Base-by-base conservation (phyloP, 2,329 filamentous ascomycete genomes). In the Botrytis fabae region DNA sequence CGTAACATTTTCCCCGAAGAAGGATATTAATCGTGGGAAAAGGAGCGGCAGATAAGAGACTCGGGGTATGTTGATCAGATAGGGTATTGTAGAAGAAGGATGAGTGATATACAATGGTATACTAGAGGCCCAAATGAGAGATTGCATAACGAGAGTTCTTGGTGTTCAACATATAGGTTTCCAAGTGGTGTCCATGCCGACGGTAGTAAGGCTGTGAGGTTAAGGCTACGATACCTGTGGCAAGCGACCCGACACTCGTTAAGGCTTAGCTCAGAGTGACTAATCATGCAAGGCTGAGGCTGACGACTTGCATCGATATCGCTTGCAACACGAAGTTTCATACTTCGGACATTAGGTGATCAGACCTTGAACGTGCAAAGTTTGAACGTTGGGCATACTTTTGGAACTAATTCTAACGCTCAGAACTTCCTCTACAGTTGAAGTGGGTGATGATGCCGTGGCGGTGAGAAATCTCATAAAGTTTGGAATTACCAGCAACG, bases 11-110 rank as follows among this genome's bases (percentile, higher is more conserved):
- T 62, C 61, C 7, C 75, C 90, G 80, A 92, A 93, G 83, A 92
- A 93, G 68, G 85, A 83, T 76, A 89, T 88, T 10, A 93, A 82
- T 72, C 85, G 86, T 25, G 88, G 86, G 5, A 92, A 85, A 40
- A 93, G 84, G 65, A 92, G 87, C 9, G 90, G 89, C 1, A 93
- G 84, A 82, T 93, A 93, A 16, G 90, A 91, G 51, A 93, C 83
- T 40, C 91, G 87, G 9, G 90, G 89, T 71, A 86, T 86, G 64
- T 89, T 86, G 74, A 92, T 85, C 85, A 82, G 69, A 57, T 81
- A 81, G 1, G 80, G 80, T 7, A 74, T 78, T 1, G 76, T 60
- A 2, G 79, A 80, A 8, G 78, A 78, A 4, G 77, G 73, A 69
- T 81, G 80, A 1, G 76, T 78, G 35, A 81, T 80, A 69, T 79